Evolutionary conservation across 352 stramenopile genomes (phyloP), one percentile per base, ranked within the genome.

Genomic region (Pythium insidiosum): DNA sequence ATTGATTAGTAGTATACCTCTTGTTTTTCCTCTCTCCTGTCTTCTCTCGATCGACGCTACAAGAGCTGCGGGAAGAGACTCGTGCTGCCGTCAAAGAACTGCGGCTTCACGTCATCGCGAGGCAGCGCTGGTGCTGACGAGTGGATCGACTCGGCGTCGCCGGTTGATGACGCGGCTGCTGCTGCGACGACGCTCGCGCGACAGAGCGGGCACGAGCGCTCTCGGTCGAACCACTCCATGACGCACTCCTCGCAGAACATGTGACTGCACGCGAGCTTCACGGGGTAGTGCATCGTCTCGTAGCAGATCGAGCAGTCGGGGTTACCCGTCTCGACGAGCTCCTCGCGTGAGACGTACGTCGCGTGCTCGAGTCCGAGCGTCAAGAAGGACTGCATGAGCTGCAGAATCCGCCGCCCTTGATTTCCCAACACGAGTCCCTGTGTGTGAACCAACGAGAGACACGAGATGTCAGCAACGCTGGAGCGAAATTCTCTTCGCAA

Each of bases 211-310:
- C 78, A 91, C 3, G 73, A 86, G n/a, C 74, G 73, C 53, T 91
- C 78, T 42, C 81, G 75, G 28, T 91, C 74, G 46, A 91, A 84
- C 78, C 78, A 91, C 38, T 91, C 78, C 20, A 66, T 76, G 35
- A 91, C 75, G 45, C 78, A 91, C 30, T 88, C 78, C 54, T 91
- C 78, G 45, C 78, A 91, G 47, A 91, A 91, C 65, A 91, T 77
- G 56, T 91, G 78, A 30, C 73, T 66, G 36, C 78, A 91, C 39
- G 58, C 60, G 18, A 91, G 69, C 40, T 88, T 83, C 22, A 91
- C 78, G 7, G 78, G 78, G 20, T 54, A 50, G 5, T 72, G 58
- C 78, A 91, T 87, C 2, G 57, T 23, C 26, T 91, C 78, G 45
- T 91, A 91, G 59, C 78, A 91, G 35, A 91, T 91, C 11, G 75